Evolutionary conservation across 129 eudicot species (phyloP).

Genomic region (Artemisia tridentata): DNA sequence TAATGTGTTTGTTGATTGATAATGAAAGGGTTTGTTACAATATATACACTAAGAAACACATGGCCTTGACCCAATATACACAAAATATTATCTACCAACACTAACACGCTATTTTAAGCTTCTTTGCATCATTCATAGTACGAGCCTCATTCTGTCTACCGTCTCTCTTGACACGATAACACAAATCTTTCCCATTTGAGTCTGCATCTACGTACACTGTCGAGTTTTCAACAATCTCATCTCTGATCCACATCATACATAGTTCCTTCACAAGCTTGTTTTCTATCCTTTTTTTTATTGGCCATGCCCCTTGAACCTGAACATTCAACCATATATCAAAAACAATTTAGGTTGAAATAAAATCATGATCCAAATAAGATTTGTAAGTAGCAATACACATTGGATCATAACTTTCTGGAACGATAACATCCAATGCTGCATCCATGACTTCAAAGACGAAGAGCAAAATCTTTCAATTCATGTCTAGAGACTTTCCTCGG

Average conservation of each 20-base stretch:
- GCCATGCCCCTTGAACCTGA: conserved; percentile 93
- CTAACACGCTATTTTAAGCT: no score
- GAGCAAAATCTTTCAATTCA: conserved; percentile 78
- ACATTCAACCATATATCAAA: not conserved
- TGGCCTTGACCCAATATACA: no score
- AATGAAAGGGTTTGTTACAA: no score
- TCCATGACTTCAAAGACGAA: conserved; percentile 79
- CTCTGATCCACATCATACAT: conserved; percentile 69
- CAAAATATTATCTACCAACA: no score
- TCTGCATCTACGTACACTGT: conserved; percentile 81
- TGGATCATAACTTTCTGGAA: conserved; percentile 83
- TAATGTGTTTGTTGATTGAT: no score
- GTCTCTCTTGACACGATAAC: conserved; percentile 68
- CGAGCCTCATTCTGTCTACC: conserved; percentile 42
- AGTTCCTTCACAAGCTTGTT: conserved; percentile 74
- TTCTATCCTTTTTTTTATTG: conserved; percentile 89
- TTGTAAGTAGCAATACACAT: no score
- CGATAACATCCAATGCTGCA: conserved; percentile 67
- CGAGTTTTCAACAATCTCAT: conserved; percentile 78
- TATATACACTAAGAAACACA: no score
- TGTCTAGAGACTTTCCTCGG: conserved; percentile 68
- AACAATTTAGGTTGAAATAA: not conserved
- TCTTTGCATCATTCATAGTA: no score
- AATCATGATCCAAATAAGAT: no score
- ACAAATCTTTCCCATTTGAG: conserved; percentile 34